Percentiles rank a stretch among this genome's conserved stretches.
Evolutionary conservation across 2,329 filamentous ascomycete species (phyloP).

Genomic region (Trichoderma sp.): DNA sequence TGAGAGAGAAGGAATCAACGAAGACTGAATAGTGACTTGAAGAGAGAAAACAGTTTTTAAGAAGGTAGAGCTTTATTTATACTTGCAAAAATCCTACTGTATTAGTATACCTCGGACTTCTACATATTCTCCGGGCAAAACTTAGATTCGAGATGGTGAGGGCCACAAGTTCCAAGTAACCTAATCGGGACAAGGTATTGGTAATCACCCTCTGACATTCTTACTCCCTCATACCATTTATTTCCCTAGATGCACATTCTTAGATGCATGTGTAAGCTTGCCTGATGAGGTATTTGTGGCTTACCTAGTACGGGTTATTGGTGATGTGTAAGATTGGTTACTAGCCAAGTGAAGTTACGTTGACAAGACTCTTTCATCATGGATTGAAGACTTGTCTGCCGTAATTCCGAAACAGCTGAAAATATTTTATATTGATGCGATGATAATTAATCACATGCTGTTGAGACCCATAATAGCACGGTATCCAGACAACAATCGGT

Average conservation of each 20-base stretch:
- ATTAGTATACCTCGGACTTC: not conserved
- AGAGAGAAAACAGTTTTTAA: rapidly evolving
- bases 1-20: not conserved
- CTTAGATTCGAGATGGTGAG: not conserved
- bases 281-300: not conserved
- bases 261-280: not conserved
- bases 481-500: not conserved
- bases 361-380: not conserved
- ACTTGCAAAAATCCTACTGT: not conserved
- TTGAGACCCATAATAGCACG: not conserved
- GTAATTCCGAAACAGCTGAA: not conserved
- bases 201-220: not conserved
- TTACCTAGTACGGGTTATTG: not conserved
- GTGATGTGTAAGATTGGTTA: not conserved
- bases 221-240: not conserved
- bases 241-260: not conserved
- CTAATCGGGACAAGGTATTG: not conserved
- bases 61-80: not conserved
- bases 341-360: not conserved
- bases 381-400: not conserved
- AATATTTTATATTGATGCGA: not conserved
- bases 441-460: not conserved
- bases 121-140: not conserved
- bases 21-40: not conserved
- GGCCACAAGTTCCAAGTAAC: not conserved